Evolutionary conservation across 169 alveolate species (phyloP), one percentile per base, ranked within the genome.

Genomic region (Besnoitia besnoiti): DNA sequence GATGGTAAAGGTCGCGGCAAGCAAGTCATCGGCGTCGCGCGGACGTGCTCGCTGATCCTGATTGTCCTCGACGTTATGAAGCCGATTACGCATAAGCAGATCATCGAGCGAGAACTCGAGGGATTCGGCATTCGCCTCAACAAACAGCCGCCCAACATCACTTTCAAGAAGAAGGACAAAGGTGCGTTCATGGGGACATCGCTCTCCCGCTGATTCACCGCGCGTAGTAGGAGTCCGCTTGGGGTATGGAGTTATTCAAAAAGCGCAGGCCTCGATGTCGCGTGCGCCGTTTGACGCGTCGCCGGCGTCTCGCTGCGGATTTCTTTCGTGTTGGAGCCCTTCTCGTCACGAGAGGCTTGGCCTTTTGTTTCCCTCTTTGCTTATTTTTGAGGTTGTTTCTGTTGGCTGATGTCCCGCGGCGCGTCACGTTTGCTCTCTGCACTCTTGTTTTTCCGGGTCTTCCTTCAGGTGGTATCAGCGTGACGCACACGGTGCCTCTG

Each of bases 1-100:
- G 99, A 99, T 92, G 99, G 99, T 85, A 98, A 98, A 95, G 99
- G 99, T 89, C 96, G 99, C 92, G 99, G 99, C 90, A 97, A 98
- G 91, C 99, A 99, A 95, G 99, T 99, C 55, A 98, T 99, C 76
- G 99, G 99, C 79, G 99, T 98, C n/a, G 99, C 99, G 0, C 96
- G 99, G 93, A 98, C 99, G 33, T 98, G 99, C 93, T 95, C 98
- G 89, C 97, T 99, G 50, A 98, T 99, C 89, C 94, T 98, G 44
- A 97, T 98, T 37, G 99, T 99, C 16, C 96, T 99, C 80, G 99
- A 99, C 93, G 99, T 98, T 3, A 94, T 97, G 87, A 98, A 98
- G 94, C 99, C 99, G 0, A 87, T 98, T 95, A 96, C 98, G 47
- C 99, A 98, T 94, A 98, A 98, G 95, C 95, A 96, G 80, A 97